These are phyloP conservation scores for Hippophae rhamnoides DNA, from an alignment of 306 rosid genomes.

Conservation along the genomic window DNA sequence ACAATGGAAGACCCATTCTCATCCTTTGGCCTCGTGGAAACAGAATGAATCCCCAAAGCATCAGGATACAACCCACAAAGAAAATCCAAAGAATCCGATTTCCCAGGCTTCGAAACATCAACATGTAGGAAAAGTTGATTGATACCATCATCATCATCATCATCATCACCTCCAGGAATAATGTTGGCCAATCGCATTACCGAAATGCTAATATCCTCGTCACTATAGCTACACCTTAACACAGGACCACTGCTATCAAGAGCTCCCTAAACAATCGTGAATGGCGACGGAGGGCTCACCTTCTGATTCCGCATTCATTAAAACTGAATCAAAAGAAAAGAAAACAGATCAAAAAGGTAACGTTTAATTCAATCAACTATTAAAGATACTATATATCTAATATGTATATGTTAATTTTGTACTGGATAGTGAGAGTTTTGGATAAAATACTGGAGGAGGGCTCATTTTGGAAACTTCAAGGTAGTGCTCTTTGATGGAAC, in stretches of 20 bases:
- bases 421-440: not conserved
- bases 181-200: conserved; percentile 52
- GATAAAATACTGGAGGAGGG: conserved; percentile 63
- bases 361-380: not conserved
- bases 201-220: conserved; percentile 57
- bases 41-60: conserved; percentile 84
- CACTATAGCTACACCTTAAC: conserved; percentile 38
- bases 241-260: conserved; percentile 67
- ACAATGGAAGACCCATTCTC: conserved; percentile 25
- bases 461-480: conserved; percentile 69
- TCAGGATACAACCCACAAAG: conserved; percentile 81
- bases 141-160: conserved; percentile 28
- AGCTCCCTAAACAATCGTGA: conserved; percentile 63
- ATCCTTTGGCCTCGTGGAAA: conserved; percentile 60
- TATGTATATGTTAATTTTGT: not conserved
- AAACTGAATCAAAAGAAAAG: not conserved
- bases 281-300: conserved; percentile 66
- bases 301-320: conserved; percentile 28
- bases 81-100: conserved; percentile 50
- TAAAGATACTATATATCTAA: not conserved
- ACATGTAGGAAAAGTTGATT: conserved; percentile 77
- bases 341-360: not conserved
- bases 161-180: conserved; percentile 25
- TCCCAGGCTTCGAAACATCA: conserved; percentile 54
- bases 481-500: conserved; percentile 87